Base-by-base conservation (phyloP, 768 basidiomycete genomes). In the Leccinum uliginosum region DNA sequence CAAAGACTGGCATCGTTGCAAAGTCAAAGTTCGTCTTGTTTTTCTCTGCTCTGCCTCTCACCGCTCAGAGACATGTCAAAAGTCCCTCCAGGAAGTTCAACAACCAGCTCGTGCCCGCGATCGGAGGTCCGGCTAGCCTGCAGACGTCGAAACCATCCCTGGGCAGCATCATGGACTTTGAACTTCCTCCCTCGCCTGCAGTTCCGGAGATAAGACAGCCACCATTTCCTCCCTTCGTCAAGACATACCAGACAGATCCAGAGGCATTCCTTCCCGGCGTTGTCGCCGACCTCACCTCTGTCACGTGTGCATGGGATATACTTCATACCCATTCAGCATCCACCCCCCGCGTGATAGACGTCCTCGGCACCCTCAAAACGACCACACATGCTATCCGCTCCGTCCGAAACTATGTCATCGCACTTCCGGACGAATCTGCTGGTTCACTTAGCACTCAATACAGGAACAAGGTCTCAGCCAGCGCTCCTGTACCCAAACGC, bases 361-460 rank as follows among this genome's bases (percentile, higher is more conserved):
- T 97, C 7, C 79, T 95, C 9, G 77, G 76, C 5, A 75, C 85
- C 5, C 81, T 96, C 56, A 87, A 91, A 70, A 83, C 78, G 1
- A 94, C 93, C 0, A 93, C 92, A 7, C 81, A 80, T 40, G 84
- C 89, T 4, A 84, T 97, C 48, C 84, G 93, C 32, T 85, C 87
- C 14, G 87, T 91, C 30, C 82, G 93, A 12, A 91, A 91, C 68
- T 94, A 93, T 69, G 74, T 93, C 19, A 75, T 94, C 30, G 84
- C 88, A 0, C 81, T 94, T 14, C 92, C 91, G 0, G 86, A 92
- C 65, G 89, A 92, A 56, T 81, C 79, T 2, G 75, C 82, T 15
- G 81, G 76, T 9, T 78, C 81, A 2, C 77, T 80, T 65, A 78
- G 78, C 38, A 75, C 78, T 47, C 75, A 86, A 23, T 90, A 84